A percentile compares a stretch with the other conserved stretches of the same genome.
These are phyloP conservation scores for Acer campestre DNA, from an alignment of 345 rosid species.

Conservation along the genomic window DNA sequence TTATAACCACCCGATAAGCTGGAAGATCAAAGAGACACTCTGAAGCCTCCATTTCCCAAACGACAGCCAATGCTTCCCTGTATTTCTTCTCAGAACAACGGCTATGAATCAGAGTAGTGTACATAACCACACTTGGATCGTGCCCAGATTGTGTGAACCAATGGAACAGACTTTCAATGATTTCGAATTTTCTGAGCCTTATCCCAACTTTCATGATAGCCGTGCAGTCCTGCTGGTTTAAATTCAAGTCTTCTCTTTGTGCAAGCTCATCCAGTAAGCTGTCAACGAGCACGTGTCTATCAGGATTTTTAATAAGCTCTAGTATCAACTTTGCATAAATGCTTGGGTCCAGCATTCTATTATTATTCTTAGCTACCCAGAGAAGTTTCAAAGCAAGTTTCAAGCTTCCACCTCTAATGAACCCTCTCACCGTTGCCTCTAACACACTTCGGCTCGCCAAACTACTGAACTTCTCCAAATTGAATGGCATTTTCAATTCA, in stretches of 20 bases:
- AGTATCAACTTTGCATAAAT: conserved; percentile 70
- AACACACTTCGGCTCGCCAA: conserved; percentile 65
- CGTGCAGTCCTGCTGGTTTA: conserved; percentile 80
- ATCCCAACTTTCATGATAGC: conserved; percentile 80
- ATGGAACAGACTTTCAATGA: conserved; percentile 60
- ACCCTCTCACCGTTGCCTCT: conserved; percentile 83
- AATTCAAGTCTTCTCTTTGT: conserved; percentile 61
- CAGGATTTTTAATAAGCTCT: conserved; percentile 78
- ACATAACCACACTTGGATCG: conserved; percentile 72
- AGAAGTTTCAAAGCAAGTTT: conserved; percentile 73
- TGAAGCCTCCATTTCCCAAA: conserved; percentile 89
- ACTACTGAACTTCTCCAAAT: conserved; percentile 50
- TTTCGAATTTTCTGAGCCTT: conserved; percentile 54
- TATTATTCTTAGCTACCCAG: conserved; percentile 44
- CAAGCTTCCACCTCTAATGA: conserved; percentile 65
- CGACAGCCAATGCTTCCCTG: conserved; percentile 75
- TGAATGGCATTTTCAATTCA: conserved; percentile 56
- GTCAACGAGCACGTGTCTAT: conserved; percentile 49
- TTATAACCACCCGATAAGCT: conserved; percentile 79
- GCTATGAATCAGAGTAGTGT: conserved; percentile 83
- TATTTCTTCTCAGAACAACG: conserved; percentile 55
- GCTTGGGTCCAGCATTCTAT: conserved; percentile 64
- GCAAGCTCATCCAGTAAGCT: conserved; percentile 63
- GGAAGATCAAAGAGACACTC: conserved; percentile 80
- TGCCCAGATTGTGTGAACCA: conserved; percentile 67